phyloP scores from a whole-genome alignment of 805 yeast genomes.

The Candida chauliodis region DNA sequence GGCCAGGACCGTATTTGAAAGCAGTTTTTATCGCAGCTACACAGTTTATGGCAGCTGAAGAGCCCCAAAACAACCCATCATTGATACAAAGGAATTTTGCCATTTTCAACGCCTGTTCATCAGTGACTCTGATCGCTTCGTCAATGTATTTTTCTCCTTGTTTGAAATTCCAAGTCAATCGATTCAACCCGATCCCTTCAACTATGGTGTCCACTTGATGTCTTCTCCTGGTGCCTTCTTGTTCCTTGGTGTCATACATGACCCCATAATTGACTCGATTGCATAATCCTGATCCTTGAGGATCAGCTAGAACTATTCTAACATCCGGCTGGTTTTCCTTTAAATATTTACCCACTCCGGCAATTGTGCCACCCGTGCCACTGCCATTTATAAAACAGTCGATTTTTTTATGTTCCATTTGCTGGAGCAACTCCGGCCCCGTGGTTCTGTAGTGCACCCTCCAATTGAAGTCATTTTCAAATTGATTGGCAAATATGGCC shows the following conservation, averaged over 20 bases:
- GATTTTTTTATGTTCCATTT: slow-evolving; percentile 48
- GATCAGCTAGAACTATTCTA: slow-evolving; percentile 77
- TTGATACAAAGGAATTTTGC: slow-evolving; percentile 75
- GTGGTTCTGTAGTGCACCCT: slow-evolving; percentile 74
- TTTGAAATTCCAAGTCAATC: slow-evolving; percentile 78
- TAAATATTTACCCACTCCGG: slow-evolving; percentile 80
- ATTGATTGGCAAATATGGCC: slow-evolving; percentile 92
- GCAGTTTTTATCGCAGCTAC: slow-evolving; percentile 74
- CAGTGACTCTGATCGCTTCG: slow-evolving; percentile 76
- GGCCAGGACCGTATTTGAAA: slow-evolving; percentile 49
- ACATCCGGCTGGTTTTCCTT: slow-evolving; percentile 57
- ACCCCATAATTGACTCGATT: slow-evolving; percentile 86
- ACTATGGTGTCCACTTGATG: slow-evolving; percentile 95
- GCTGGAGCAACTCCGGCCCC: slow-evolving; percentile 88
- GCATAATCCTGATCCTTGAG: slow-evolving; percentile 91
- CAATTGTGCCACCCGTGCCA: slow-evolving; percentile 96
- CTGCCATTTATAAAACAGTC: slow-evolving; percentile 87
- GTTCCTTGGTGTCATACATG: slow-evolving; percentile 86
- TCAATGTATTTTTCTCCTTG: slow-evolving; percentile 70
- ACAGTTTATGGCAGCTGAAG: slow-evolving; percentile 90
- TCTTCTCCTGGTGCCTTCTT: slow-evolving; percentile 88
- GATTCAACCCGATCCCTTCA: slow-evolving; percentile 90
- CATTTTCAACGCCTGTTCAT: slow-evolving; percentile 80
- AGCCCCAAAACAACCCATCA: slow-evolving; percentile 90
- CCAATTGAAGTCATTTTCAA: slow-evolving; percentile 93